A percentile compares a stretch with the other conserved stretches of the same genome.
Conservation (phyloP, 139 green algal species). For the Zygnema circumcarinatum region DNA sequence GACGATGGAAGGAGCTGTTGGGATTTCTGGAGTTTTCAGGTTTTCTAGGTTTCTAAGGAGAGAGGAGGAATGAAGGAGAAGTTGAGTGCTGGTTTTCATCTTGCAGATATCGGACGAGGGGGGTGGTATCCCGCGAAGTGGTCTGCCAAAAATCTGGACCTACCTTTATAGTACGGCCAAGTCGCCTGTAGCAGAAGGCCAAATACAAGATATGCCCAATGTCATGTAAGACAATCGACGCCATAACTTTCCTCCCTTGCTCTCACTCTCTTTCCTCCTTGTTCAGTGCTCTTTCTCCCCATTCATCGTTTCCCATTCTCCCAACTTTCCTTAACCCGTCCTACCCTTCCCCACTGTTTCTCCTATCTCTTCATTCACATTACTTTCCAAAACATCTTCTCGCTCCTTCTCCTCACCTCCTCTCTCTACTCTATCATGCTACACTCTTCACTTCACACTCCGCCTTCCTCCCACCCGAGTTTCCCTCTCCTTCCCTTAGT, state of each 20-base stretch:
- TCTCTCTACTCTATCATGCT: no score
- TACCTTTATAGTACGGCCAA: slow-evolving; percentile 97
- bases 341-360: no score
- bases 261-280: no score
- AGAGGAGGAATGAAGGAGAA: no score
- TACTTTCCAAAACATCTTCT: no score
- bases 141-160: slow-evolving; percentile 95
- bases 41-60: no score
- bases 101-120: slow-evolving; percentile 85
- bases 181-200: slow-evolving; percentile 69
- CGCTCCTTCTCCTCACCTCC: no score
- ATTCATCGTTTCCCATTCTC: no score
- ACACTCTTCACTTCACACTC: background rate
- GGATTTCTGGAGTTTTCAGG: background rate
- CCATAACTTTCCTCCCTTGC: background rate
- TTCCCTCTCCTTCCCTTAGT: background rate
- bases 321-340: no score
- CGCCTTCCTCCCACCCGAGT: background rate
- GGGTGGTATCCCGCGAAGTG: slow-evolving; percentile 91
- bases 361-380: no score
- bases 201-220: slow-evolving; percentile 39
- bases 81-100: no score
- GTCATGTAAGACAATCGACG: no score
- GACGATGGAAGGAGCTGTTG: background rate
- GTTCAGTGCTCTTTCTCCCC: background rate